Conservation (phyloP, 1,139 yeast species). For the Candida tropicalis region DNA sequence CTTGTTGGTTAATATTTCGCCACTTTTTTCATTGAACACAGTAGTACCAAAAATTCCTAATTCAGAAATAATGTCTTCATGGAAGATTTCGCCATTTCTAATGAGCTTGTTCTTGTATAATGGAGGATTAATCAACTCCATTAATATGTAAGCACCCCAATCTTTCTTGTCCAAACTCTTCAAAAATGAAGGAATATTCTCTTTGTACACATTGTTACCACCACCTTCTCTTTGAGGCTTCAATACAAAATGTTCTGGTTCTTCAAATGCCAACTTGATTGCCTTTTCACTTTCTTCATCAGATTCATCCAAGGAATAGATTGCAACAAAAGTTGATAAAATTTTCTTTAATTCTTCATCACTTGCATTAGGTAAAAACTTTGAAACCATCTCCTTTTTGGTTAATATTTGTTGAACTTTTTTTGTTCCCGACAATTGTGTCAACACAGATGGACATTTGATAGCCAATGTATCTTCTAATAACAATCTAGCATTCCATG, state of each 20-base stretch:
- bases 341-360: conserved; percentile 33
- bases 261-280: conserved; percentile 63
- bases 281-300: conserved; percentile 64
- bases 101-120: conserved; percentile 66
- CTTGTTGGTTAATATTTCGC: conserved; percentile 61
- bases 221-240: conserved; percentile 98
- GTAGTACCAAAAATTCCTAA: conserved; percentile 88
- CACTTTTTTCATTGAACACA: conserved; percentile 66
- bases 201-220: conserved; percentile 88
- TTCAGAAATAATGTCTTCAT: conserved; percentile 81
- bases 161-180: conserved; percentile 60
- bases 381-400: conserved; percentile 45
- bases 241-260: conserved; percentile 74
- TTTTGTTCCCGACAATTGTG: conserved; percentile 91
- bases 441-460: conserved; percentile 86
- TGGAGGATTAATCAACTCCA: conserved; percentile 89
- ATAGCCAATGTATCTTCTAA: conserved; percentile 80
- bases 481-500: conserved; percentile 77
- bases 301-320: conserved; percentile 81
- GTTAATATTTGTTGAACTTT: conserved; percentile 90
- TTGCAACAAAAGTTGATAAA: conserved; percentile 73
- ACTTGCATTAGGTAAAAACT: conserved; percentile 44
- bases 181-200: conserved; percentile 77
- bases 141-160: conserved; percentile 90
- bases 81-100: conserved; percentile 60